Evolutionary conservation across 23 red algal species (phyloP), one percentile per base, ranked within the genome.

Genomic region (Gracilaria vermiculophylla): DNA sequence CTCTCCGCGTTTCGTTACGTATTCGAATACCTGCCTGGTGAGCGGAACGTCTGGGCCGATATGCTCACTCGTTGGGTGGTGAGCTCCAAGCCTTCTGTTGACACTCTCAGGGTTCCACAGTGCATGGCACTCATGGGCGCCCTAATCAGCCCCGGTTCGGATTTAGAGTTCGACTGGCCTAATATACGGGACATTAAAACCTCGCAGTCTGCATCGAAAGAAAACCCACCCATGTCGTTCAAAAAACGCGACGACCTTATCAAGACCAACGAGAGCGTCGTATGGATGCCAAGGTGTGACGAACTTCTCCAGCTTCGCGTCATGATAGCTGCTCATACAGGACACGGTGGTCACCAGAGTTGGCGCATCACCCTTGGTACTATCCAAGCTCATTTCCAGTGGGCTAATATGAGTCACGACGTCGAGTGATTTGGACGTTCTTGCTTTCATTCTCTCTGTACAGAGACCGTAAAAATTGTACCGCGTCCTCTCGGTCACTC

Each of bases 401-500:
- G 81, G 62, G 13, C 0, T 17, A 40, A 19, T 29, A 35, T 77
- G 27, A 20, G 24, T 8, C 31, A 40, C 1, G 31, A 77, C 48
- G 33, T 88, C 20, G 29, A 76, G 2, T 31, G 11, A 0, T 88
- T 88, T 32, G 67, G 58, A 21, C 10, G 58, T 37, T 36, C 67
- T 40, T 88, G 69, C 47, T 21, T 88, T 0, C 57, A 88, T 20
- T 77, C 44, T 41, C 47, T 88, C 24, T 76, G 66, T 13, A 88
- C 84, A 43, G 21, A 62, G 5, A 20, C 23, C 15, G 55, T 45
- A 8, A 47, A 78, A 37, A 45, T 29, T 7, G 41, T 88, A 0
- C 67, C 84, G 25, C 84, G 84, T 41, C 84, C 69, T 40, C 61
- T 77, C 35, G 69, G 84, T 47, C 69, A 49, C 11, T 29, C 84